Base-by-base conservation (phyloP, 352 stramenopile species). In the Phytophthora nicotianae region DNA sequence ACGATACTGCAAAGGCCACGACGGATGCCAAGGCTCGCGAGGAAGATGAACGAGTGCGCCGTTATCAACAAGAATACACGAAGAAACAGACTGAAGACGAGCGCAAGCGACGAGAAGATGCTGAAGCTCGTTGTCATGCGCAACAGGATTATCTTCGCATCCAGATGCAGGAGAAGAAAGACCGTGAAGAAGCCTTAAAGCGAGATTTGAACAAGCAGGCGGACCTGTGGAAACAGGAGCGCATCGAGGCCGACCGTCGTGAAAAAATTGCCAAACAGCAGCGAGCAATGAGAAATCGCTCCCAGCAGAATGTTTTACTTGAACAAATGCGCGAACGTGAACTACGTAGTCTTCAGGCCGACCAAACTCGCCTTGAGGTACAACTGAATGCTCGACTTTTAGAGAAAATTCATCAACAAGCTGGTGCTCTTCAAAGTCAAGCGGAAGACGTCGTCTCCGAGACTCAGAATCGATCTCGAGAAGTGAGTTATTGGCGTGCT, bases 321-420 rank as follows among this genome's bases (percentile, higher is more conserved):
- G 72, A 90, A 56, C 85, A 94, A 59, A 94, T 94, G 35, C 62
- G 62, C 32, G 83, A 90, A 21, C 89, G 88, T 20, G 85, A 91
- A 58, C 55, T 70, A 24, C 72, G 77, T 2, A 79, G 67, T 58
- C 73, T 92, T 16, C 37, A 77, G 23, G 81, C 85, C 5, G 85
- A 94, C 38, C 85, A 94, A 58, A 86, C 85, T 2, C 27, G 54
- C 32, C 74, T 91, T 19, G 85, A 94, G 52, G 65, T 94, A 42
- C 81, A 94, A 59, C 62, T 94, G 21, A 94, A 94, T 46, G 58
- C 78, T 35, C 72, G 74, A 53, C 63, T 94, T 1, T 65, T 94
- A 13, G 57, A 86, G 16, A 92, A 92, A 55, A 89, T 94, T 64
- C 77, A 89, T 48, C 67, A 84, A 16, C 76, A 88, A 42, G 63